A percentile compares a stretch with the other conserved stretches of the same genome.
Evolutionary conservation across 768 basidiomycete genomes (phyloP).

Genomic region (Suillus spraguei): DNA sequence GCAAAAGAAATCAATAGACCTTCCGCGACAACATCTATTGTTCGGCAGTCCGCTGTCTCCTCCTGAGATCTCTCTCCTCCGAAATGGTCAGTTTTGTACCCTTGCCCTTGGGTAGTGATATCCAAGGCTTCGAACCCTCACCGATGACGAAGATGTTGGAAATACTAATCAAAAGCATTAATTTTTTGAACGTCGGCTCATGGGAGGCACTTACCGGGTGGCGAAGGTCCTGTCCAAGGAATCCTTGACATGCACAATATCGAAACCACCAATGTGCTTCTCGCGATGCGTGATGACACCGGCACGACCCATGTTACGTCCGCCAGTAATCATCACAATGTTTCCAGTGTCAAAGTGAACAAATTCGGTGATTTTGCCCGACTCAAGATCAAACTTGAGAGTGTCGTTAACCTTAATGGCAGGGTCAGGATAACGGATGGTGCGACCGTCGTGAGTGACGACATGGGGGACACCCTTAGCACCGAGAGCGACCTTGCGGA

Average conservation of each 20-base stretch:
- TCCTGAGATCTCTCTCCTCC: slow-evolving; percentile 92
- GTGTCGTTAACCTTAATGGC: slow-evolving; percentile 95
- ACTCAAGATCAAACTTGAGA: slow-evolving; percentile 94
- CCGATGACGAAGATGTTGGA: slow-evolving; percentile 99
- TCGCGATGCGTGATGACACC: slow-evolving; percentile 96
- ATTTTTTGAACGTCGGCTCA: background rate
- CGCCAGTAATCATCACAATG: slow-evolving; percentile 97
- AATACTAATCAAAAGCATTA: slow-evolving; percentile 50
- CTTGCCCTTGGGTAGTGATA: slow-evolving; percentile 97
- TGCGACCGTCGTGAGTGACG: slow-evolving; percentile 99
- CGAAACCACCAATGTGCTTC: slow-evolving; percentile 97
- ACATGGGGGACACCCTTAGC: slow-evolving; percentile 94
- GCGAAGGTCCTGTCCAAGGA: slow-evolving; percentile 95
- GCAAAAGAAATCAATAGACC: slow-evolving; percentile 12
- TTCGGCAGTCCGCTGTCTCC: slow-evolving; percentile 76
- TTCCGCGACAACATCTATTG: slow-evolving; percentile 44
- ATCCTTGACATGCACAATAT: slow-evolving; percentile 98
- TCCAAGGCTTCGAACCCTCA: slow-evolving; percentile 93
- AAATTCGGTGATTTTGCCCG: slow-evolving; percentile 89
- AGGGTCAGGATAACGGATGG: slow-evolving; percentile 99
- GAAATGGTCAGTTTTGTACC: slow-evolving; percentile 97
- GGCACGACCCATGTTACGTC: slow-evolving; percentile 99
- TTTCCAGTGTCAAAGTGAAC: slow-evolving; percentile 98
- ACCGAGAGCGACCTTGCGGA: slow-evolving; percentile 89
- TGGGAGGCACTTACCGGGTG: slow-evolving; percentile 71